Percentiles rank a stretch among this genome's conserved stretches.
These are phyloP conservation scores for Gracilaria gracilis DNA, from an alignment of 23 red algal genomes.

Conservation along the genomic window DNA sequence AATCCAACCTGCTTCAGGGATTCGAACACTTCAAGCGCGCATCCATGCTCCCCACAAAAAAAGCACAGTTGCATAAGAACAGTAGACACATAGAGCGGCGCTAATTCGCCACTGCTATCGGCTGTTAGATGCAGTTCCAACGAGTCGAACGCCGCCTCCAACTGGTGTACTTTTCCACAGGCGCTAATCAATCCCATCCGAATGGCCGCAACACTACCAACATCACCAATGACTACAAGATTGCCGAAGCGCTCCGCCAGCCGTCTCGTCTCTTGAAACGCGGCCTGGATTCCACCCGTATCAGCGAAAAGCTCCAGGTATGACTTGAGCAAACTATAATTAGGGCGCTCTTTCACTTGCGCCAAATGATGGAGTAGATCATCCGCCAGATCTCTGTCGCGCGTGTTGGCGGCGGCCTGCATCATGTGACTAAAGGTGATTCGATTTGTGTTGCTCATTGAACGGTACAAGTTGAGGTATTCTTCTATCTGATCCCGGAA, in stretches of 20 bases:
- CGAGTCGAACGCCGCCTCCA: conserved; percentile 45
- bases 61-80: conserved; percentile 66
- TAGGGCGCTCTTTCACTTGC: conserved; percentile 45
- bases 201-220: conserved; percentile 42
- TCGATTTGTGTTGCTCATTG: conserved; percentile 36
- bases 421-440: conserved; percentile 72
- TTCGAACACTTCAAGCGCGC: conserved; percentile 67
- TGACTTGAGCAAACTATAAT: conserved; percentile 61
- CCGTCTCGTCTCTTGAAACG: conserved; percentile 31
- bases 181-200: conserved; percentile 72
- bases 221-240: conserved; percentile 60
- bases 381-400: conserved; percentile 39
- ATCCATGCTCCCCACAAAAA: conserved; percentile 23
- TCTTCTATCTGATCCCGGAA: conserved; percentile 41
- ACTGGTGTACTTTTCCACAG: conserved; percentile 52
- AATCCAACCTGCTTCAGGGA: conserved; percentile 51
- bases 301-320: conserved; percentile 48
- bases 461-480: conserved; percentile 49
- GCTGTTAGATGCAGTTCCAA: neutral
- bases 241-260: conserved; percentile 38
- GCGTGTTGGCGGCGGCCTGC: conserved; percentile 54
- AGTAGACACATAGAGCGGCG: conserved; percentile 55
- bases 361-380: conserved; percentile 7
- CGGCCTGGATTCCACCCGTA: conserved; percentile 20
- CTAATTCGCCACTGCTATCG: conserved; percentile 25